These are phyloP conservation scores for Aspergillus fischeri DNA, from an alignment of 2,329 filamentous ascomycete species.

Conservation along the genomic window DNA sequence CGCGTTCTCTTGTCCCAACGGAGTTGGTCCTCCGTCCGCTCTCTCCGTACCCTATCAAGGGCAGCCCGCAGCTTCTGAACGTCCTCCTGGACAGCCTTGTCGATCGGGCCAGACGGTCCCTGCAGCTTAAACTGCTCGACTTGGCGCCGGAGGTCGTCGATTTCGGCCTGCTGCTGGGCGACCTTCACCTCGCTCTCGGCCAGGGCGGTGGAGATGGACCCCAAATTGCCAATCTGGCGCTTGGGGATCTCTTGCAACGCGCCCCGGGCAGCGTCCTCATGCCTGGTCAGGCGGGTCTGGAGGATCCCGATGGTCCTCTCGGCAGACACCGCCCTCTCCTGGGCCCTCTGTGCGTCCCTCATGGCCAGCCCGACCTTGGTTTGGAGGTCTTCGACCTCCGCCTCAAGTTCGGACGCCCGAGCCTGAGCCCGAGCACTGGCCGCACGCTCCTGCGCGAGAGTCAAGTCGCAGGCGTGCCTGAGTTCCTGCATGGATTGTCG, in stretches of 20 bases:
- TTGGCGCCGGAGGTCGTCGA: slow-evolving; percentile 8
- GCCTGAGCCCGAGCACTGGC: neutral
- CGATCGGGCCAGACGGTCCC: neutral
- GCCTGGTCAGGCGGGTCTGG: slow-evolving; percentile 10
- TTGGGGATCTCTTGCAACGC: slow-evolving; percentile 12
- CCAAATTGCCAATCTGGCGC: slow-evolving; percentile 7
- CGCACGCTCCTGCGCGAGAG: slow-evolving; percentile 5
- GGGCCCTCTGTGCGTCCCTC: slow-evolving; percentile 9
- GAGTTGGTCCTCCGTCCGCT: slow-evolving; percentile 13
- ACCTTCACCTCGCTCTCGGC: slow-evolving; percentile 10
- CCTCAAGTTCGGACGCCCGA: neutral
- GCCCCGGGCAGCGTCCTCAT: neutral
- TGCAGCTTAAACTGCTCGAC: slow-evolving; percentile 4
- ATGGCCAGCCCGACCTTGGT: slow-evolving; percentile 3
- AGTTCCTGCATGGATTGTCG: slow-evolving; percentile 6
- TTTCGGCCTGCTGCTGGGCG: slow-evolving; percentile 8
- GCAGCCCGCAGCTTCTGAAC: slow-evolving; percentile 9
- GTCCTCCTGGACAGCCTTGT: slow-evolving; percentile 5
- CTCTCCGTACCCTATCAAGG: slow-evolving; percentile 10
- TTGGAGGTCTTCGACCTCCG: slow-evolving; percentile 4
- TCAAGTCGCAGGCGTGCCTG: slow-evolving; percentile 4
- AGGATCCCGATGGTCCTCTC: slow-evolving; percentile 8
- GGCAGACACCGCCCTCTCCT: slow-evolving; percentile 1
- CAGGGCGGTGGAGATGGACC: slow-evolving; percentile 12
- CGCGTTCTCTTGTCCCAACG: slow-evolving; percentile 8